phyloP scores from a whole-genome alignment of 1,284 basidiomycete species.

The Malassezia yamatoensis region DNA sequence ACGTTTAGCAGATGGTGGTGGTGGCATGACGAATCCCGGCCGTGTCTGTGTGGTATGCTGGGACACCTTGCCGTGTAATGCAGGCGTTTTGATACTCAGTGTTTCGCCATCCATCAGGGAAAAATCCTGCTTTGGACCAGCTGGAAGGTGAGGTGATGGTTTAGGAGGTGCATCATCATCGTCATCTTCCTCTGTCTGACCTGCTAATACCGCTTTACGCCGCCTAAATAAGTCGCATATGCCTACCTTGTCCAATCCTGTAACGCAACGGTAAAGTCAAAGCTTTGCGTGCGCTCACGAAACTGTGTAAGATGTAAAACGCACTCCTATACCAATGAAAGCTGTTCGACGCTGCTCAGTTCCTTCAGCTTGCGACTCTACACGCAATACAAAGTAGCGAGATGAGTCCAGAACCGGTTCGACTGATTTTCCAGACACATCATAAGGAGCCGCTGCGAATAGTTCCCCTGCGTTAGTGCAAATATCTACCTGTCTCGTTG shows the following conservation, averaged over 20 bases:
- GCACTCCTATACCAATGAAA: constrained; percentile 44
- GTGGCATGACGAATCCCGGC: constrained; percentile 13
- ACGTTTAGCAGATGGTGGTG: constrained; percentile 11
- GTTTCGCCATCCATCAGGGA: constrained; percentile 92
- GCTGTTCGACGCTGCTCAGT: constrained; percentile 33
- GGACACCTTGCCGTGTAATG: neutral
- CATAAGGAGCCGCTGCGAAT: constrained; percentile 85
- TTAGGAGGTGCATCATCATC: constrained; percentile 14
- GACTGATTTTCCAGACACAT: constrained; percentile 65
- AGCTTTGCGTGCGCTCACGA: constrained; percentile 37
- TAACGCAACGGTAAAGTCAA: constrained; percentile 56
- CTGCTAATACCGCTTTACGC: constrained; percentile 25
- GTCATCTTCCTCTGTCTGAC: constrained; percentile 3
- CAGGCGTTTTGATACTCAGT: constrained; percentile 54
- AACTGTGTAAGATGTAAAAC: constrained; percentile 27
- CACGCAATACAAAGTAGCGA: constrained; percentile 84
- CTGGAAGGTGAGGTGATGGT: constrained; percentile 50
- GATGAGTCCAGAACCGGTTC: constrained; percentile 93
- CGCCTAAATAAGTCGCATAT: constrained; percentile 20
- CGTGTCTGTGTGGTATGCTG: neutral
- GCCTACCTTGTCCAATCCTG: constrained; percentile 85
- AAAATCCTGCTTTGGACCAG: constrained; percentile 75
- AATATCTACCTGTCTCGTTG: constrained; percentile 32
- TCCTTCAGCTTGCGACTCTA: constrained; percentile 52
- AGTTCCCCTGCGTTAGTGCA: constrained; percentile 52